A percentile compares a stretch with the other conserved stretches of the same genome.
These are phyloP conservation scores for Gossypium herbaceum DNA, from an alignment of 345 rosid genomes.

Conservation along the genomic window DNA sequence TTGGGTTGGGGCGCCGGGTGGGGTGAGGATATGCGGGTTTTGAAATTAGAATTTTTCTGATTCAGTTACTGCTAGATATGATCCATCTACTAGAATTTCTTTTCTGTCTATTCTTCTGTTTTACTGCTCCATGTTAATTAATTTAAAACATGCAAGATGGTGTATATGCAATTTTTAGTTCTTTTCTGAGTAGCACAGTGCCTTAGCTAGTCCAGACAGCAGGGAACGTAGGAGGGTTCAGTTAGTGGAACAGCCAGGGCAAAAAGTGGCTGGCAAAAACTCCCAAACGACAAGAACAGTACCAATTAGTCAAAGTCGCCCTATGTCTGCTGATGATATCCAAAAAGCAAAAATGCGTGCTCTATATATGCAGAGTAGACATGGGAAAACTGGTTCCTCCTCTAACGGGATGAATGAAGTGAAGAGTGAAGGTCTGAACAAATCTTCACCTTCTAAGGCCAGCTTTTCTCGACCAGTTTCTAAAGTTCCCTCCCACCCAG, in stretches of 20 bases:
- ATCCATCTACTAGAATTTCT: neutral
- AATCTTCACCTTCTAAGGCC: constrained; percentile 30
- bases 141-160: neutral
- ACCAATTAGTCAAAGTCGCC: constrained; percentile 64
- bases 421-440: constrained; percentile 39
- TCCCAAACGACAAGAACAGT: constrained; percentile 56
- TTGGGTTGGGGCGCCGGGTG: no score
- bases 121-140: neutral
- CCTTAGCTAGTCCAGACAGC: constrained; percentile 79
- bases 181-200: constrained; percentile 12
- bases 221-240: constrained; percentile 91
- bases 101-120: neutral
- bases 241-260: constrained; percentile 97
- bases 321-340: constrained; percentile 98
- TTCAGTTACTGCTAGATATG: neutral
- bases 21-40: neutral
- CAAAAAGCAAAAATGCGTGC: constrained; percentile 98
- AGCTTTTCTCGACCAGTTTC: constrained; percentile 27
- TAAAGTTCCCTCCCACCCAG: constrained; percentile 28
- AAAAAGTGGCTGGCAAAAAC: constrained; percentile 65
- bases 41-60: neutral
- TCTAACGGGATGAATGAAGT: constrained; percentile 39
- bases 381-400: constrained; percentile 50
- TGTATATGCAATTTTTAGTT: neutral
- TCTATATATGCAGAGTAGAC: constrained; percentile 69